A percentile compares a stretch with the other conserved stretches of the same genome.
These are phyloP conservation scores for Boletus sp. DNA, from an alignment of 768 basidiomycete genomes.

Conservation along the genomic window DNA sequence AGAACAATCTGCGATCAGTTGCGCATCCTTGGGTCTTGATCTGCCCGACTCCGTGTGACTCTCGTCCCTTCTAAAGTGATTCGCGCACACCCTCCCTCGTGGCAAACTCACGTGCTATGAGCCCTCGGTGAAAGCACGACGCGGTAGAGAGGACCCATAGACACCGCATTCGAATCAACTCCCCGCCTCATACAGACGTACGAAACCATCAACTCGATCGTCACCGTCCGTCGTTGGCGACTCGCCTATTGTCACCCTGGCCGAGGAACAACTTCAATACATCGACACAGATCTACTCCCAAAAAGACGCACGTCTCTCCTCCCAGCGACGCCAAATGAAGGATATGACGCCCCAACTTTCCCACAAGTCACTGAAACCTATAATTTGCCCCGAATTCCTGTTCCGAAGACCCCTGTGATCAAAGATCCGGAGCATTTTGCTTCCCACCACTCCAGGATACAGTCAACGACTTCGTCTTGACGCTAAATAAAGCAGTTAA, in stretches of 20 bases:
- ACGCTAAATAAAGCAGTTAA: slow-evolving; percentile 33
- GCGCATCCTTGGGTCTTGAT: too few relatives aligned
- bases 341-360: background rate
- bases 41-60: too few relatives aligned
- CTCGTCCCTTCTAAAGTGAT: too few relatives aligned
- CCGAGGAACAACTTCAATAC: background rate
- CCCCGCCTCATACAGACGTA: too few relatives aligned
- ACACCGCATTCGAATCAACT: too few relatives aligned
- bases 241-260: background rate
- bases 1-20: too few relatives aligned
- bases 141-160: too few relatives aligned
- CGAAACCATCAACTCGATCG: background rate
- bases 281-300: background rate
- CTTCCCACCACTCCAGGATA: slow-evolving; percentile 67
- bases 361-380: slow-evolving; percentile 4
- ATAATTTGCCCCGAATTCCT: slow-evolving; percentile 50
- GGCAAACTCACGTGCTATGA: too few relatives aligned
- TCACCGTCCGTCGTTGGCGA: background rate
- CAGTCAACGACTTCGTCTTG: slow-evolving; percentile 65
- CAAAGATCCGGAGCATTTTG: slow-evolving; percentile 43
- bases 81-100: too few relatives aligned
- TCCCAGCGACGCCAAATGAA: background rate
- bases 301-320: background rate
- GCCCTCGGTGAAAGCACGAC: too few relatives aligned
- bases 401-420: slow-evolving; percentile 63